Conservation (phyloP, 345 rosid species). For the Gossypium thurberi region DNA sequence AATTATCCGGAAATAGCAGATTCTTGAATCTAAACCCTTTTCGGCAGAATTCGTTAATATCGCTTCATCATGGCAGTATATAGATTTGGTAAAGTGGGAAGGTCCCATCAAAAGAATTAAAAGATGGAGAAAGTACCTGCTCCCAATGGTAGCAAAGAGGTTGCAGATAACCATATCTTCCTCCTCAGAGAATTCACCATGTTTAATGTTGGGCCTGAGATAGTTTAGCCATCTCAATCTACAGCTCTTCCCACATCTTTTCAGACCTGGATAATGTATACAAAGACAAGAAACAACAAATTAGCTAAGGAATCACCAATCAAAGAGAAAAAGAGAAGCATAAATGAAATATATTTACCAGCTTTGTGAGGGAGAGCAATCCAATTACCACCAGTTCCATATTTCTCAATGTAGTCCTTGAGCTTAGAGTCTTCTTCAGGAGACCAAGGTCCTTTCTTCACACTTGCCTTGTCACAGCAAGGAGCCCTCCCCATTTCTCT, state of each 20-base stretch:
- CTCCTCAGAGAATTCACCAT: conserved; percentile 78
- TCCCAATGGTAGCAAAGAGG: conserved; percentile 79
- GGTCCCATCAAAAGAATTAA: not conserved
- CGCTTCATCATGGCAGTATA: not conserved
- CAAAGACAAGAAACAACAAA: conserved; percentile 8
- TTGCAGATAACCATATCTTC: conserved; percentile 74
- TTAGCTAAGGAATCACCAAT: not conserved
- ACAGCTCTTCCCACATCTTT: conserved; percentile 95
- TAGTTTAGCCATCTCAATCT: conserved; percentile 95
- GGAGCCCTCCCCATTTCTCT: conserved; percentile 91
- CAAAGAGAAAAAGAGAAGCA: not conserved
- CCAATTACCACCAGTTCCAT: conserved; percentile 94
- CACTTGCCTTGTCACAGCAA: conserved; percentile 94
- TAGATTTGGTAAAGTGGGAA: not conserved
- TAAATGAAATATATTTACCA: conserved; percentile 29
- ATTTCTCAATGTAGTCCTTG: conserved; percentile 66
- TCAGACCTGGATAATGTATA: conserved; percentile 41
- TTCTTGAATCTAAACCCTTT: conserved; percentile 20
- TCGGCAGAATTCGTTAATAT: conserved; percentile 13
- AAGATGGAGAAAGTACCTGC: conserved; percentile 47
- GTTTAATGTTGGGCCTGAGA: conserved; percentile 88
- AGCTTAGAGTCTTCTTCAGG: conserved; percentile 93
- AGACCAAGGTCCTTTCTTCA: conserved; percentile 98
- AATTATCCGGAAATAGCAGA: conserved; percentile 25
- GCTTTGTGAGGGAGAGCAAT: conserved; percentile 89